A percentile compares a stretch with the other conserved stretches of the same genome.
phyloP scores from a whole-genome alignment of 495 filamentous ascomycete species.

The Penicillium roqueforti region DNA sequence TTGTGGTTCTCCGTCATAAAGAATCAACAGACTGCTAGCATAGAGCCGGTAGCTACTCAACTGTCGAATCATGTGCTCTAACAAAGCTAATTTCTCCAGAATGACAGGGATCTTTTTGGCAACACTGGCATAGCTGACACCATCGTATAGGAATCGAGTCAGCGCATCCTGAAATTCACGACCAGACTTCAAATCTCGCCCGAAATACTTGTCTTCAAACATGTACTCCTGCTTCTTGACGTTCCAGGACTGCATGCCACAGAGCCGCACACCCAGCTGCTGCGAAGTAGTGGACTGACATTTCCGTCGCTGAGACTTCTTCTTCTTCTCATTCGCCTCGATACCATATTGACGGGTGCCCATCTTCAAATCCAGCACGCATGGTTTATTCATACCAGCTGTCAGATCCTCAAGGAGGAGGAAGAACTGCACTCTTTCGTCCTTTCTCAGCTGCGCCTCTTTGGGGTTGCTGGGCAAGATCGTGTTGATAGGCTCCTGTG shows the following conservation, averaged over 20 bases:
- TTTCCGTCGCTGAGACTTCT: constrained; percentile 86
- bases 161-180: constrained; percentile 87
- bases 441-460: constrained; percentile 65
- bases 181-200: constrained; percentile 81
- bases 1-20: constrained; percentile 77
- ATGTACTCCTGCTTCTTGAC: constrained; percentile 73
- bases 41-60: constrained; percentile 91
- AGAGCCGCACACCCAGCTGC: constrained; percentile 86
- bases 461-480: constrained; percentile 66
- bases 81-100: constrained; percentile 70
- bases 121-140: constrained; percentile 72
- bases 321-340: constrained; percentile 89
- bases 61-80: constrained; percentile 77
- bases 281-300: constrained; percentile 89
- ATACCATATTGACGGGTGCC: constrained; percentile 97
- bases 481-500: constrained; percentile 13
- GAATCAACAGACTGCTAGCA: constrained; percentile 86
- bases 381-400: constrained; percentile 91
- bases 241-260: constrained; percentile 96
- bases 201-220: constrained; percentile 97
- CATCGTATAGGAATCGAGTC: constrained; percentile 86
- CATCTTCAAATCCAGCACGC: constrained; percentile 98
- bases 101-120: constrained; percentile 81
- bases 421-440: constrained; percentile 84
- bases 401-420: constrained; percentile 95